Evolutionary conservation across 352 stramenopile species (phyloP).

Genomic region (Thalassiosira pacifica): DNA sequence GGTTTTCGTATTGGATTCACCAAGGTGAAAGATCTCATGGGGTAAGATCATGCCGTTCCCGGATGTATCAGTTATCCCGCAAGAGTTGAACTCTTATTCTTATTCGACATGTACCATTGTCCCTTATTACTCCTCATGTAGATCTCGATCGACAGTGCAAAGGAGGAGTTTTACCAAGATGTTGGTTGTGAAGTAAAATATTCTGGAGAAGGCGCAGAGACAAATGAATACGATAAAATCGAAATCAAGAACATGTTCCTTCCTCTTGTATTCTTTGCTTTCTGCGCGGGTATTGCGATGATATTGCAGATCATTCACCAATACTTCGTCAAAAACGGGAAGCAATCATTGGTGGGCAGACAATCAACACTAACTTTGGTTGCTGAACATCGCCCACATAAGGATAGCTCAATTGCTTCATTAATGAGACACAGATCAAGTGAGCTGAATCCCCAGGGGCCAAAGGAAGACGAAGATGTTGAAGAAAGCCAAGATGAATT

Average conservation of each 20-base stretch:
- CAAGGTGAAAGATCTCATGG: constrained; percentile 31
- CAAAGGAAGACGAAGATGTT: too few species aligned
- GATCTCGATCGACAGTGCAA: constrained; percentile 15
- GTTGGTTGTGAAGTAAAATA: constrained; percentile 26
- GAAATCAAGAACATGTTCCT: constrained; percentile 43
- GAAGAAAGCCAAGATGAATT: too few species aligned
- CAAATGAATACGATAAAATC: constrained; percentile 27
- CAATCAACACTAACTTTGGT: background rate
- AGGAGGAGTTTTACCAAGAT: background rate
- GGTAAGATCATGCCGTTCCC: too few species aligned
- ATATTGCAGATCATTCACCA: constrained; percentile 21
- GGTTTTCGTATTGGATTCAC: constrained; percentile 53
- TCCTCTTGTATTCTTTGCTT: constrained; percentile 21
- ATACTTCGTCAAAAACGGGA: background rate
- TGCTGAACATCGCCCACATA: too few species aligned
- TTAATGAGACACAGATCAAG: too few species aligned
- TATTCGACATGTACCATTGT: too few species aligned
- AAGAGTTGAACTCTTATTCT: too few species aligned
- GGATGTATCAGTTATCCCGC: too few species aligned
- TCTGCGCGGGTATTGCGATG: background rate
- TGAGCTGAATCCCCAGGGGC: too few species aligned
- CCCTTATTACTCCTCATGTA: too few species aligned
- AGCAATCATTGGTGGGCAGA: constrained; percentile 6
- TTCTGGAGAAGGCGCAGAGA: constrained; percentile 1
- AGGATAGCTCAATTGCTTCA: too few species aligned